These are phyloP conservation scores for Phytopythium cucurbitacearum DNA, from an alignment of 352 stramenopile species.

Conservation along the genomic window DNA sequence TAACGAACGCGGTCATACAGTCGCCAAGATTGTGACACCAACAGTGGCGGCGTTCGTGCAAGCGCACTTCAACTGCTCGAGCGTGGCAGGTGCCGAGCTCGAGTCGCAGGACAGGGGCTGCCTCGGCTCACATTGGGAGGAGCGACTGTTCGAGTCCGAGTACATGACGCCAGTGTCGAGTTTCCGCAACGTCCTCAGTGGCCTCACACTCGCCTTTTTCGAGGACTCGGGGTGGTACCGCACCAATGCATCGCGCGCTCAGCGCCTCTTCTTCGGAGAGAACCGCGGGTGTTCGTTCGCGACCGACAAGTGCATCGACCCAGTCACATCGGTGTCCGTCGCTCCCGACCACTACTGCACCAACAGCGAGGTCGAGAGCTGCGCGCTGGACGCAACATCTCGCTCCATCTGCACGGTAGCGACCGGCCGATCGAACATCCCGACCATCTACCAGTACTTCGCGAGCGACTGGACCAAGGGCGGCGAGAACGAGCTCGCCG, in stretches of 20 bases:
- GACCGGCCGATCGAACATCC: conserved; percentile 31
- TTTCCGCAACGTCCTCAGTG: conserved; percentile 68
- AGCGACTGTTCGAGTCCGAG: conserved; percentile 78
- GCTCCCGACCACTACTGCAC: conserved; percentile 67
- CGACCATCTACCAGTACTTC: conserved; percentile 62
- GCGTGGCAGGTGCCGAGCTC: conserved; percentile 60
- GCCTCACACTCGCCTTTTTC: conserved; percentile 75
- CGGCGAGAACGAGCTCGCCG: conserved; percentile 57
- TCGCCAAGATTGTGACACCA: conserved; percentile 69
- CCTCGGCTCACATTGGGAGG: conserved; percentile 80
- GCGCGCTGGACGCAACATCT: conserved; percentile 65
- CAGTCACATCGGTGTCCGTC: conserved; percentile 30
- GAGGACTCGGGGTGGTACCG: conserved; percentile 83
- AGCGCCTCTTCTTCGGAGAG: conserved; percentile 66
- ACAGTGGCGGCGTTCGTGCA: conserved; percentile 55
- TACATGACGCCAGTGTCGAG: conserved; percentile 80
- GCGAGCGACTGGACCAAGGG: conserved; percentile 31
- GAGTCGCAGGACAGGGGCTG: conserved; percentile 74
- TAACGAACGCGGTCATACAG: conserved; percentile 42
- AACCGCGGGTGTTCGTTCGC: conserved; percentile 63
- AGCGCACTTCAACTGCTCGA: conserved; percentile 61
- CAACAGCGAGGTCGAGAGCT: conserved; percentile 49
- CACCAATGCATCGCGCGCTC: conserved; percentile 37
- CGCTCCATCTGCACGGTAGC: conserved; percentile 62
- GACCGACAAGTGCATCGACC: conserved; percentile 64